Evolutionary conservation across 2,329 filamentous ascomycete genomes (phyloP).

Genomic region (Aspergillus japonicus): DNA sequence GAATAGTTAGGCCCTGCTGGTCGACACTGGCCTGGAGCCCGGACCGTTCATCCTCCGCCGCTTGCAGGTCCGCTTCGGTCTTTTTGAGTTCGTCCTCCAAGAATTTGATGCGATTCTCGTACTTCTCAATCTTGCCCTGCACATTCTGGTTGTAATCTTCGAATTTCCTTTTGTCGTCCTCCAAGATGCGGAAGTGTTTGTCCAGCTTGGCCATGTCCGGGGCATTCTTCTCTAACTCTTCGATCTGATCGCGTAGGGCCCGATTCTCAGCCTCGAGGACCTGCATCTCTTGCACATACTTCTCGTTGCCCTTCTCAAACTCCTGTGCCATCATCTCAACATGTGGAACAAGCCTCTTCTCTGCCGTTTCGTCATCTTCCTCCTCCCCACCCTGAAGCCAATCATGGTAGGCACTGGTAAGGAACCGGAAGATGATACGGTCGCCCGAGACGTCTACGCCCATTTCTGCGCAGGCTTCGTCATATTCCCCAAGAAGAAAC

Average conservation of each 20-base stretch:
- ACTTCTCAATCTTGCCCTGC: conserved; percentile 82
- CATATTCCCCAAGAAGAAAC: conserved; percentile 74
- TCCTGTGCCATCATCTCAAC: conserved; percentile 82
- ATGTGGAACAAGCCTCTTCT: conserved; percentile 76
- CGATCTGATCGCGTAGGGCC: conserved; percentile 77
- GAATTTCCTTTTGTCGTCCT: conserved; percentile 92
- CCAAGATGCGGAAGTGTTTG: conserved; percentile 86
- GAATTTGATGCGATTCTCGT: conserved; percentile 74
- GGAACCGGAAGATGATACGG: conserved; percentile 89
- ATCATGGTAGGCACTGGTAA: conserved; percentile 85
- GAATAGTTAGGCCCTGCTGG: conserved; percentile 89
- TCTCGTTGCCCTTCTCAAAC: conserved; percentile 81
- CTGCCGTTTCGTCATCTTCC: conserved; percentile 78
- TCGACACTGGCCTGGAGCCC: conserved; percentile 83
- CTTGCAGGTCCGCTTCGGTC: conserved; percentile 69
- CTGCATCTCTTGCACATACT: conserved; percentile 79
- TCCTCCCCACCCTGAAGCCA: conserved; percentile 94
- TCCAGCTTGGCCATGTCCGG: conserved; percentile 82
- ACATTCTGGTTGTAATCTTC: conserved; percentile 90
- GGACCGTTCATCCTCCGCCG: conserved; percentile 78
- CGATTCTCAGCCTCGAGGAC: conserved; percentile 84
- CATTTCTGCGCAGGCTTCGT: conserved; percentile 83
- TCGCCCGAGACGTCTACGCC: conserved; percentile 87
- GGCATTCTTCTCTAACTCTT: conserved; percentile 81
- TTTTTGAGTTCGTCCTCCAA: conserved; percentile 86